A percentile compares a stretch with the other conserved stretches of the same genome.
These are phyloP conservation scores for Chytriomyces confervae DNA, from an alignment of 192 early-diverging fungal genomes.

Conservation along the genomic window DNA sequence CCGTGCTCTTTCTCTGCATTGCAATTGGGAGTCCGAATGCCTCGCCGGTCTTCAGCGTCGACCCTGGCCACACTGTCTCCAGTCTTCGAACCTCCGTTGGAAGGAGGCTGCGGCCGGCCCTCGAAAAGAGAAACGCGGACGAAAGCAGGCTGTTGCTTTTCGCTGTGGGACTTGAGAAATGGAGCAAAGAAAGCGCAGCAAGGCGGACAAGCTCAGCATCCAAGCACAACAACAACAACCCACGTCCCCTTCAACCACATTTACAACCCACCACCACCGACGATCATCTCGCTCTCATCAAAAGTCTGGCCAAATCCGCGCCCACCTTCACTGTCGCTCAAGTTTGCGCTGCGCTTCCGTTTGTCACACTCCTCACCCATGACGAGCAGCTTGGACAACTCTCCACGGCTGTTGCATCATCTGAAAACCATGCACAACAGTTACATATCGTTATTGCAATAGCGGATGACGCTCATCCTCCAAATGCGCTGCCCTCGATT, in stretches of 20 bases:
- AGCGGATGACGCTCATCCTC: too few species aligned
- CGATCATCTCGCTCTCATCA: not conserved
- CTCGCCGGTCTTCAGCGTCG: not conserved
- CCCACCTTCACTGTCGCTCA: not conserved
- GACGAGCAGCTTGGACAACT: too few species aligned
- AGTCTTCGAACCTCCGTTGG: too few species aligned
- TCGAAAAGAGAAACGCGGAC: too few species aligned
- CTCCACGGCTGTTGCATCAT: too few species aligned
- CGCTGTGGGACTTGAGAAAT: too few species aligned
- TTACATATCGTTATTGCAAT: too few species aligned
- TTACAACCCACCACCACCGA: not conserved
- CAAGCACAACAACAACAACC: not conserved
- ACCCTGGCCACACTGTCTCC: not conserved
- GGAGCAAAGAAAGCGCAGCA: not conserved
- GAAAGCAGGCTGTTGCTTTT: too few species aligned
- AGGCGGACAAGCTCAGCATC: not conserved
- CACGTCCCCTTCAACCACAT: not conserved
- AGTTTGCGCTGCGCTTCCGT: not conserved
- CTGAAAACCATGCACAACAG: too few species aligned
- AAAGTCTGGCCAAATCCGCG: not conserved
- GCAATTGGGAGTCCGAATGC: not conserved
- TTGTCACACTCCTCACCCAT: not conserved
- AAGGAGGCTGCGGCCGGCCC: too few species aligned
- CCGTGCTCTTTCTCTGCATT: not conserved
- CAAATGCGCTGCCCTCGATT: too few species aligned